Conservation (phyloP, 2,329 filamentous ascomycete genomes). For the Fusarium sp. region DNA sequence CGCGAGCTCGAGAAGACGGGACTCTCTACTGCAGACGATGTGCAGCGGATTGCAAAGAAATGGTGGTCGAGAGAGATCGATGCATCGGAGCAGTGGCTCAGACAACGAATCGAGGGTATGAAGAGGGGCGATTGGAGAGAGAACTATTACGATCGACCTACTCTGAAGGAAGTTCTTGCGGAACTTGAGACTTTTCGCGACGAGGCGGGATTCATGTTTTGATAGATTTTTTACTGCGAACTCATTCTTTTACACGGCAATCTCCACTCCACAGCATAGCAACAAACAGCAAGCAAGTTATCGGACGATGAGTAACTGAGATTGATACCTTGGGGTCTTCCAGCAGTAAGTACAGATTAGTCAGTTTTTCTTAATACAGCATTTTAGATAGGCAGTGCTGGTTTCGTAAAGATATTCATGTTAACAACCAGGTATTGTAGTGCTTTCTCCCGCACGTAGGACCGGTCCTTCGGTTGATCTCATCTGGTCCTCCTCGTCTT, state of each 20-base stretch:
- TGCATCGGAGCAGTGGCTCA: conserved; percentile 63
- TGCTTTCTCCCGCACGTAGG: neutral
- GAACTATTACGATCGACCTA: conserved; percentile 65
- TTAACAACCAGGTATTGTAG: conserved; percentile 12
- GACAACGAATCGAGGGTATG: conserved; percentile 55
- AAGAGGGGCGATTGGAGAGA: conserved; percentile 62
- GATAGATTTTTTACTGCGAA: conserved; percentile 8
- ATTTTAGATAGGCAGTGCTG: neutral
- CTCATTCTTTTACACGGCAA: conserved; percentile 4
- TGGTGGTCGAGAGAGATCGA: conserved; percentile 66
- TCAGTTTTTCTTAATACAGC: conserved; percentile 1
- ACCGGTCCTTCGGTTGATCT: conserved; percentile 14
- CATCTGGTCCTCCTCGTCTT: conserved; percentile 55
- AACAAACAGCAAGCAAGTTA: conserved; percentile 1
- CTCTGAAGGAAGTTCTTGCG: conserved; percentile 58
- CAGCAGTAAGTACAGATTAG: conserved; percentile 1
- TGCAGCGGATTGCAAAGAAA: conserved; percentile 56
- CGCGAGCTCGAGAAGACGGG: conserved; percentile 51
- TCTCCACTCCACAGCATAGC: conserved; percentile 12
- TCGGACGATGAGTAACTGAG: conserved; percentile 7
- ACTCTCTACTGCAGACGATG: conserved; percentile 54
- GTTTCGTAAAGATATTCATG: conserved; percentile 14
- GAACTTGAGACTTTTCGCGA: conserved; percentile 50
- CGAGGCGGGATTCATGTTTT: conserved; percentile 35
- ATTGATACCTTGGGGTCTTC: neutral